Percentiles rank a stretch among this genome's conserved stretches.
These are phyloP conservation scores for Eudorina sp. DNA, from an alignment of 139 green algal genomes.

Conservation along the genomic window DNA sequence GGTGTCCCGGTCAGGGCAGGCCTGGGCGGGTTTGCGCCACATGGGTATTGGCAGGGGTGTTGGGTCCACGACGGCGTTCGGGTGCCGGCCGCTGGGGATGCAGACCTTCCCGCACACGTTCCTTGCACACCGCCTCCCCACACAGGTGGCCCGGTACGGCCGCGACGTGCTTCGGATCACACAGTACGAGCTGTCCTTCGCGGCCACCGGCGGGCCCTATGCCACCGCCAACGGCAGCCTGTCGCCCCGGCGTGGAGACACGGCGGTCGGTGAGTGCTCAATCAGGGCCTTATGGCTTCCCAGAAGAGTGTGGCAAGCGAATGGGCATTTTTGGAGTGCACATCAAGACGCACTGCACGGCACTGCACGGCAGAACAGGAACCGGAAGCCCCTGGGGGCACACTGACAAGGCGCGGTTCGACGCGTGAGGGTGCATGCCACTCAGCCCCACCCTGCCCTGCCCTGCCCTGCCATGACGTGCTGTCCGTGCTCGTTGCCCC, in stretches of 20 bases:
- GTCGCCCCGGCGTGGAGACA: constrained; percentile 10
- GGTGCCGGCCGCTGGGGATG: neutral
- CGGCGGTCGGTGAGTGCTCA: constrained; percentile 15
- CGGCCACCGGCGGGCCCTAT: neutral
- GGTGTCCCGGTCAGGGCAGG: neutral
- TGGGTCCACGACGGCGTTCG: too few relatives aligned
- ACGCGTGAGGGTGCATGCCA: neutral
- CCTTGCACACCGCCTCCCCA: neutral
- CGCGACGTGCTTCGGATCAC: constrained; percentile 70
- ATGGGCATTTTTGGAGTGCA: neutral
- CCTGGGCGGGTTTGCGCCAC: neutral
- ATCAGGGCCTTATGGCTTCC: neutral
- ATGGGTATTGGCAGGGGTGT: neutral
- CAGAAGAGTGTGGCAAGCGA: neutral
- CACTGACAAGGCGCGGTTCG: neutral
- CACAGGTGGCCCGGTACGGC: constrained; percentile 71
- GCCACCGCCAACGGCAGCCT: constrained; percentile 14
- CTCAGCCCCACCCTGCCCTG: neutral
- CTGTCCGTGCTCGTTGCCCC: neutral
- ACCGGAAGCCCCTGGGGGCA: too few relatives aligned
- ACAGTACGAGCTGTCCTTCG: constrained; percentile 69
- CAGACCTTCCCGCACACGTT: neutral
- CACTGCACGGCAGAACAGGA: too few relatives aligned
- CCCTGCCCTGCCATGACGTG: neutral
- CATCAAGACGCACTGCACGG: neutral